Conservation (phyloP, 2,329 filamentous ascomycete genomes). For the Fusarium poae region DNA sequence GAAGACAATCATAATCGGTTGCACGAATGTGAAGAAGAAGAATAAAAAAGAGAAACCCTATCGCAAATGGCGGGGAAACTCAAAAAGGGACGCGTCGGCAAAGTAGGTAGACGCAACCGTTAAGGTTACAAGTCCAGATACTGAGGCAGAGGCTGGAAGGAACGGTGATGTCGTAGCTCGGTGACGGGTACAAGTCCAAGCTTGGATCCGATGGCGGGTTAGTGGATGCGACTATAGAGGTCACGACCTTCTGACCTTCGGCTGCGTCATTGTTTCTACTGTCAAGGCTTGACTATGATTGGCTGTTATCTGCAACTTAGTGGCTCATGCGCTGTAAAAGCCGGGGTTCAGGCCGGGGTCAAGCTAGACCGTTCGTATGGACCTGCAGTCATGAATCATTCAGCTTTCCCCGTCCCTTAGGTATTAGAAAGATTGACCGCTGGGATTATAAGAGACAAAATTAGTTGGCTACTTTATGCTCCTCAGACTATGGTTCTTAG, state of each 20-base stretch:
- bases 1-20: slow-evolving; percentile 35
- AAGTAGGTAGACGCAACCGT: slow-evolving; percentile 31
- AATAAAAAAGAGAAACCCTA: slow-evolving; percentile 1
- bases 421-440: not conserved
- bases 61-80: slow-evolving; percentile 22
- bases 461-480: not conserved
- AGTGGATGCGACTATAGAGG: slow-evolving; percentile 17
- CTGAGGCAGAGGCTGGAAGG: slow-evolving; percentile 27
- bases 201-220: slow-evolving; percentile 27
- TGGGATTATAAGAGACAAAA: not conserved
- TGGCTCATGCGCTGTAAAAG: slow-evolving; percentile 23
- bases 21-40: slow-evolving; percentile 14
- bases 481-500: not conserved
- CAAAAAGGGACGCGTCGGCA: slow-evolving; percentile 26
- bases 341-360: slow-evolving; percentile 28
- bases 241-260: slow-evolving; percentile 23
- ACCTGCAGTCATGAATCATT: slow-evolving; percentile 40
- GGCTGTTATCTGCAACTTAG: slow-evolving; percentile 16
- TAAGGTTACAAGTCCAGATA: slow-evolving; percentile 16
- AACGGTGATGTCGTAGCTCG: slow-evolving; percentile 41
- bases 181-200: slow-evolving; percentile 31
- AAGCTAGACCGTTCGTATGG: slow-evolving; percentile 27
- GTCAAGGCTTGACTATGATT: slow-evolving; percentile 27
- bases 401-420: not conserved
- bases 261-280: slow-evolving; percentile 44